phyloP scores from a whole-genome alignment of 1,284 basidiomycete species.

The Sparassis latifolia region DNA sequence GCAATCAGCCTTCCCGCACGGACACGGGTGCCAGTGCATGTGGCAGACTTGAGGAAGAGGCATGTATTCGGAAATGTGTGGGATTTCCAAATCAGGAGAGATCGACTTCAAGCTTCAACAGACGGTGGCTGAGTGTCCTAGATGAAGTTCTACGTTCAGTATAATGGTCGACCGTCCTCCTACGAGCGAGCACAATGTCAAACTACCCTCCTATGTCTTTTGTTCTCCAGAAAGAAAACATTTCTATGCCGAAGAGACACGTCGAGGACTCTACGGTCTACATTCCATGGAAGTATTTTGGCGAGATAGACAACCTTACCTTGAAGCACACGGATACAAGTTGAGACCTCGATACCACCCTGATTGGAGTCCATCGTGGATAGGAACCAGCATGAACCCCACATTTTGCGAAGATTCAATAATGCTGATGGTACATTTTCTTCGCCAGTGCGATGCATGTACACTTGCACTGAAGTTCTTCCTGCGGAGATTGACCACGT shows the following conservation, averaged over 20 bases:
- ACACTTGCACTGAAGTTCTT: too few relatives aligned
- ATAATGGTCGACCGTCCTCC: background rate
- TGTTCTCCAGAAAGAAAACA: background rate
- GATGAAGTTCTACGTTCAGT: background rate
- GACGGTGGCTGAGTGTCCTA: background rate
- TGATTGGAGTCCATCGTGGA: conserved; percentile 11
- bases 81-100: too few relatives aligned
- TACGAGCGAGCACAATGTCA: background rate
- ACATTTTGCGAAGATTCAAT: conserved; percentile 10
- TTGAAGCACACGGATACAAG: conserved; percentile 3
- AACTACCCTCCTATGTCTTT: conserved; percentile 1
- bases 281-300: background rate
- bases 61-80: too few relatives aligned
- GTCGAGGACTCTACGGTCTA: background rate
- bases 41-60: background rate
- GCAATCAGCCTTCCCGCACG: background rate
- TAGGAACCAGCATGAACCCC: conserved; percentile 6
- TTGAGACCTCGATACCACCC: conserved; percentile 7
- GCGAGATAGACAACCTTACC: conserved; percentile 1
- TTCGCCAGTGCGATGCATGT: background rate
- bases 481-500: background rate
- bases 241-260: background rate
- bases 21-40: background rate
- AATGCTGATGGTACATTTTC: conserved; percentile 1
- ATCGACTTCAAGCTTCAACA: too few relatives aligned